Evolutionary conservation across 2,329 filamentous ascomycete species (phyloP), one percentile per base, ranked within the genome.

Genomic region (Periglandula ipomoeae): DNA sequence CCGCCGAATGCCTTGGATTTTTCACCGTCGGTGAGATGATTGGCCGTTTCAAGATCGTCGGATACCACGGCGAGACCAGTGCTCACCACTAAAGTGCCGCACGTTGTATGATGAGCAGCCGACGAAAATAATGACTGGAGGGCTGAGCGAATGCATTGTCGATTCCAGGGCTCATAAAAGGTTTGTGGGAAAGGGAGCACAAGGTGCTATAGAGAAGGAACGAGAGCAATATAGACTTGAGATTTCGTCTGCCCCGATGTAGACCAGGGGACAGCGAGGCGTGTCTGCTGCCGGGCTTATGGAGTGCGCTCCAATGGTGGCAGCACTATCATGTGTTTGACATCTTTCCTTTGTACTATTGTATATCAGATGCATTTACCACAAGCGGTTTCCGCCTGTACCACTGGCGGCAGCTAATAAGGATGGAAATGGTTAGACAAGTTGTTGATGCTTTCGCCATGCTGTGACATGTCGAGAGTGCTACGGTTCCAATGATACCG

Each of bases 11-110:
- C 45, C 72, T 98, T 58, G 93, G 93, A 53, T 98, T 98, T 81
- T 98, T 97, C 79, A 94, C 90, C 53, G 81, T 97, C 48, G 93
- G 93, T 56, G 90, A 97, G 79, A 97, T 98, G 70, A 83, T 98
- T 62, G 93, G 93, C 62, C 81, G 90, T 64, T 82, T 93, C 74
- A 97, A 98, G 85, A 70, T 98, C 59, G 78, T 98, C 60, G 93
- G 93, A 56, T 98, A 98, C 79, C 80, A 79, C 70, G 86, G 87
- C 65, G 81, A 87, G 66, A 64, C 68, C 54, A 76, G 76, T 59
- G 72, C 74, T 56, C 78, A 83, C 68, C 80, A 81, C 70, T 81
- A 74, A 73, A 59, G 46, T n/a, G 23, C 34, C 10, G 20, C 22
- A 7, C 22, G 19, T 19, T 44, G 23, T 44, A 3, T 5, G 19